Conservation (phyloP, 768 basidiomycete genomes). For the Tremella yokohamensis region DNA sequence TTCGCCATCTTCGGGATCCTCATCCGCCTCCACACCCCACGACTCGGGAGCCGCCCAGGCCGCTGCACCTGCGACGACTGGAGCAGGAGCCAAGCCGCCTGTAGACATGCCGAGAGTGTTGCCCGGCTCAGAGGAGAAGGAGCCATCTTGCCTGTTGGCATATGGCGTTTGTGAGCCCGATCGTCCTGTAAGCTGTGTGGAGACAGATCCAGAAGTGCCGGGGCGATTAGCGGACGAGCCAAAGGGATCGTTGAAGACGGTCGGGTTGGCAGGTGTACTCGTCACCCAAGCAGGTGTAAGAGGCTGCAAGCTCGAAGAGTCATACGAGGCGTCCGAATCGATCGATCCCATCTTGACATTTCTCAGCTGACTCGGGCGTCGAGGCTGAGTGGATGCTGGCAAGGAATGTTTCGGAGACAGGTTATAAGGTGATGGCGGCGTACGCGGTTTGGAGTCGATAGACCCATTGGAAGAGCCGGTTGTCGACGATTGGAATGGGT, state of each 20-base stretch:
- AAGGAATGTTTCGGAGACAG: constrained; percentile 28
- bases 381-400: constrained; percentile 34
- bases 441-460: constrained; percentile 22
- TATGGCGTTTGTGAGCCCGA: neutral
- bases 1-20: constrained; percentile 40
- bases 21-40: constrained; percentile 55
- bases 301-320: constrained; percentile 19
- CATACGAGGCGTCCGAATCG: constrained; percentile 25
- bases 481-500: constrained; percentile 26
- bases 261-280: constrained; percentile 10
- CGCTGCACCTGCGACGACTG: constrained; percentile 46
- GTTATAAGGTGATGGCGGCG: constrained; percentile 39
- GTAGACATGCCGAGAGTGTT: neutral
- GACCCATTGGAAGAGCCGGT: constrained; percentile 15
- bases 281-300: constrained; percentile 31
- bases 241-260: constrained; percentile 49
- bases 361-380: constrained; percentile 49
- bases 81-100: neutral
- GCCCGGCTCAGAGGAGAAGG: neutral
- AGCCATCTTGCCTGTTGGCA: neutral
- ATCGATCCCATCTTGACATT: constrained; percentile 45
- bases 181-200: constrained; percentile 7
- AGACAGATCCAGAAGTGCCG: constrained; percentile 1
- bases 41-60: constrained; percentile 56
- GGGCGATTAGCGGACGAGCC: constrained; percentile 11